Conservation (phyloP, 2,329 filamentous ascomycete species). For the Ascomycota sp. region DNA sequence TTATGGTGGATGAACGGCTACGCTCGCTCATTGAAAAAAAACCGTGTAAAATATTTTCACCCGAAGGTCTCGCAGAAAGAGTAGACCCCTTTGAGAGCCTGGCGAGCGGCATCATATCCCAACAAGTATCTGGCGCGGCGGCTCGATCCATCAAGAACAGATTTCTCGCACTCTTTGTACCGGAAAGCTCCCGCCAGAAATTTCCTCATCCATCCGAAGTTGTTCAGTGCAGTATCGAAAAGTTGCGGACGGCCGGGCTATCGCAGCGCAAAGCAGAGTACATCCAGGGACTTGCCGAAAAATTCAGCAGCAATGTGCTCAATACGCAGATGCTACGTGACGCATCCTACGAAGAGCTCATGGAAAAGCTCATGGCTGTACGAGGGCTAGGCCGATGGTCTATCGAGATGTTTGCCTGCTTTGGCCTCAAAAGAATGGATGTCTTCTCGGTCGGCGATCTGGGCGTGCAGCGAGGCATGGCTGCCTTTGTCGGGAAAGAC, state of each 20-base stretch:
- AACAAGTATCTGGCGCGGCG: conserved; percentile 87
- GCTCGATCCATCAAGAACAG: conserved; percentile 75
- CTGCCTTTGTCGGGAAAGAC: conserved; percentile 64
- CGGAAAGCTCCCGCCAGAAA: conserved; percentile 15
- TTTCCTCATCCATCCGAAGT: conserved; percentile 70
- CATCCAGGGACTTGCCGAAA: conserved; percentile 63
- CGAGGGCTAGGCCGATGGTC: conserved; percentile 78
- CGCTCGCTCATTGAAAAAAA: conserved; percentile 52
- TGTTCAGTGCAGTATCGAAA: conserved; percentile 37
- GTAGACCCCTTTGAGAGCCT: conserved; percentile 79
- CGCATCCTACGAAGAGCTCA: conserved; percentile 68
- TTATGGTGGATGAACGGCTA: conserved; percentile 52
- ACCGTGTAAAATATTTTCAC: conserved; percentile 59
- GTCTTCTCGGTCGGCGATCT: conserved; percentile 85
- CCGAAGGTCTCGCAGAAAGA: conserved; percentile 61
- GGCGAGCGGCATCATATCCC: conserved; percentile 75
- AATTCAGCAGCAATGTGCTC: conserved; percentile 58
- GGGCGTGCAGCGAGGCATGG: conserved; percentile 88
- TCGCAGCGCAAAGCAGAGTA: conserved; percentile 95
- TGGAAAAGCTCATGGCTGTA: conserved; percentile 66
- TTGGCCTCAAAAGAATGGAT: conserved; percentile 84
- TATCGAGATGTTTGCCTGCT: conserved; percentile 95
- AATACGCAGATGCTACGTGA: conserved; percentile 55
- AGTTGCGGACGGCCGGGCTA: conserved; percentile 65
- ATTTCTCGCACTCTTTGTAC: conserved; percentile 54